A percentile compares a stretch with the other conserved stretches of the same genome.
These are phyloP conservation scores for Kondoa subrosea DNA, from an alignment of 768 basidiomycete species.

Conservation along the genomic window DNA sequence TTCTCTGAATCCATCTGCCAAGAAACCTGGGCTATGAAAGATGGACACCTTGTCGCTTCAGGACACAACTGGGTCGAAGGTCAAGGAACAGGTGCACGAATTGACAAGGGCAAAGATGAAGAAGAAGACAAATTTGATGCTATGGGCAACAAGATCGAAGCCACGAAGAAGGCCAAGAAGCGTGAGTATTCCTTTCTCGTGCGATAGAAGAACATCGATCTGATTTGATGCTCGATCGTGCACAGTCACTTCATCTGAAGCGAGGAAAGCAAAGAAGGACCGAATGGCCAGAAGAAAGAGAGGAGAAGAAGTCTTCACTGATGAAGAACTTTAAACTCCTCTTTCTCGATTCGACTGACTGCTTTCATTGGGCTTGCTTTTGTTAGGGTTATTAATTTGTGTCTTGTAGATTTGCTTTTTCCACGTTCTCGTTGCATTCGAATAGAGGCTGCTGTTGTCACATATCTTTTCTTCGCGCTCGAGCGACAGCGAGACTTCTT, in stretches of 20 bases:
- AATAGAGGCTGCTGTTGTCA: no score
- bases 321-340: constrained; percentile 30
- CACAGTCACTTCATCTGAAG: constrained; percentile 52
- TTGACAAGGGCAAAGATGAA: constrained; percentile 82
- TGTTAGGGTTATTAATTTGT: not conserved
- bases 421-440: no score
- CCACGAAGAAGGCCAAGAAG: constrained; percentile 26
- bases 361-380: no score
- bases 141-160: constrained; percentile 75
- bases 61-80: constrained; percentile 84
- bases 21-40: constrained; percentile 99
- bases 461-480: no score
- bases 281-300: constrained; percentile 72
- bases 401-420: no score
- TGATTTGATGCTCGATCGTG: no score
- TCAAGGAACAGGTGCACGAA: constrained; percentile 82
- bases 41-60: constrained; percentile 86
- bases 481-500: no score
- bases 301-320: constrained; percentile 50
- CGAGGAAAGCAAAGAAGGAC: constrained; percentile 91
- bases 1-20: constrained; percentile 97
- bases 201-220: no score
- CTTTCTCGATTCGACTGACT: not conserved
- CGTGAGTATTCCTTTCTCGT: no score
- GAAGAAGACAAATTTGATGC: constrained; percentile 88